Base-by-base conservation (phyloP, 192 early-diverging fungal species). In the Phlyctochytrium arcticum region DNA sequence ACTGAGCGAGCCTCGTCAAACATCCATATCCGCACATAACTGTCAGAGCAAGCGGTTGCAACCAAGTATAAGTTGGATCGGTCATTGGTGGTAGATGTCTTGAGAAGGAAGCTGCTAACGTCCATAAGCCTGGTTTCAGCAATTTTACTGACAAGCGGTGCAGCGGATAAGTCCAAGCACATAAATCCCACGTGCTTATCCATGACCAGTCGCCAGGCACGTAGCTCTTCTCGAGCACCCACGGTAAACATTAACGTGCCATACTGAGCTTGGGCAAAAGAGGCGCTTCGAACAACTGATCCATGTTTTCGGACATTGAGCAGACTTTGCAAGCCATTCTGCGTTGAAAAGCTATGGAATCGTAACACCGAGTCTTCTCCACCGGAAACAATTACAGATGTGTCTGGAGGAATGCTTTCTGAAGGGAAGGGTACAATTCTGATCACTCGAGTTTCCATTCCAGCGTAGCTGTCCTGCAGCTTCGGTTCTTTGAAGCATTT, bases 121-220 rank as follows among this genome's bases (percentile, higher is more conserved):
- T 86, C 89, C 92, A 94, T 94, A 53, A 94, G 87, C 3, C 92
- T 71, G 5, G 84, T 85, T 53, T 89, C 88, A 33, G 73, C 66
- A 8, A 73, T 74, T n/a, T 79, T 74, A 65, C 82, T 83, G 3
- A 68, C 68, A 39, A 48, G 44, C 6, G 83, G 79, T 48, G 82
- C 81, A 6, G 29, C 29, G 1, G 77, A 69, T 55, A 74, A 56
- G 58, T 80, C 80, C 0, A 84, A 23, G 44, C 85, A 86, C 30
- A 70, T 65, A 7, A 84, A 31, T 23, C 57, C 66, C 17, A 50
- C 30, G 5, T 54, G 32, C 48, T 29, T 27, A 37, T 59, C 65
- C 17, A 8, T 60, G 34, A 54, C 33, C n/a, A 86, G 31, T 60
- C 72, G 68, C 89, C 87, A 91, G 67, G 83, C 86, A 6, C 80